Percentiles rank a stretch among this genome's conserved stretches.
Conservation (phyloP, 352 stramenopile genomes). For the Phytopythium montanum region DNA sequence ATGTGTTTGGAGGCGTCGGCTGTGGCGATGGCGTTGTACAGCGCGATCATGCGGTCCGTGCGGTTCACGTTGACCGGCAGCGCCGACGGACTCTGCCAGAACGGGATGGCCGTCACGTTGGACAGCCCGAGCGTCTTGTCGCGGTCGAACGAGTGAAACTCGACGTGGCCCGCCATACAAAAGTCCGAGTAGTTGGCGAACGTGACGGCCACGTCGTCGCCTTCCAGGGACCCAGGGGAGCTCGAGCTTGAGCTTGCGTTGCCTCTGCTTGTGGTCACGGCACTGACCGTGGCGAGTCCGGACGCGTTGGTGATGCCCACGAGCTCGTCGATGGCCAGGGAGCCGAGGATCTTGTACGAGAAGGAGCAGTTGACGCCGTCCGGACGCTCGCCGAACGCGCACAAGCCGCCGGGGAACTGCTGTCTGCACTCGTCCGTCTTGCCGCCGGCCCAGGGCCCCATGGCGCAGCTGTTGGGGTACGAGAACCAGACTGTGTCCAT, state of each 20-base stretch:
- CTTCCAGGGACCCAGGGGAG: constrained; percentile 23
- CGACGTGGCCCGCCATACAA: constrained; percentile 35
- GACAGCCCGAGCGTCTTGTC: constrained; percentile 46
- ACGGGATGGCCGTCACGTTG: constrained; percentile 46
- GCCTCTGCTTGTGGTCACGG: constrained; percentile 4
- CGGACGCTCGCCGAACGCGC: constrained; percentile 40
- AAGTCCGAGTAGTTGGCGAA: constrained; percentile 50
- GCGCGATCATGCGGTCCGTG: constrained; percentile 41
- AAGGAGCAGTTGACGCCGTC: constrained; percentile 56
- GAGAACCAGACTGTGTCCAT: constrained; percentile 72
- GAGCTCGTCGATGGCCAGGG: constrained; percentile 56
- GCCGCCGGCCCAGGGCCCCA: constrained; percentile 34
- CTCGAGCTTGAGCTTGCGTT: constrained; percentile 11
- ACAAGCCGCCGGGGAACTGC: constrained; percentile 40
- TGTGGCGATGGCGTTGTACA: constrained; percentile 38
- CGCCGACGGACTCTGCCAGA: constrained; percentile 54
- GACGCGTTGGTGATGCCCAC: constrained; percentile 51
- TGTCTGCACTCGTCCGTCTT: constrained; percentile 44
- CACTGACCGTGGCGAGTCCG: background rate
- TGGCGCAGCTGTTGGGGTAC: constrained; percentile 62
- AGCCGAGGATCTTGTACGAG: constrained; percentile 57
- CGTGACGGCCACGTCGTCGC: constrained; percentile 10
- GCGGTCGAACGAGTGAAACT: constrained; percentile 52
- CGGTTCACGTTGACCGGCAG: constrained; percentile 48
- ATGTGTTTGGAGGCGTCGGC: constrained; percentile 28